A percentile compares a stretch with the other conserved stretches of the same genome.
Conservation (phyloP, 2,329 filamentous ascomycete genomes). For the Talaromyces amestolkiae region DNA sequence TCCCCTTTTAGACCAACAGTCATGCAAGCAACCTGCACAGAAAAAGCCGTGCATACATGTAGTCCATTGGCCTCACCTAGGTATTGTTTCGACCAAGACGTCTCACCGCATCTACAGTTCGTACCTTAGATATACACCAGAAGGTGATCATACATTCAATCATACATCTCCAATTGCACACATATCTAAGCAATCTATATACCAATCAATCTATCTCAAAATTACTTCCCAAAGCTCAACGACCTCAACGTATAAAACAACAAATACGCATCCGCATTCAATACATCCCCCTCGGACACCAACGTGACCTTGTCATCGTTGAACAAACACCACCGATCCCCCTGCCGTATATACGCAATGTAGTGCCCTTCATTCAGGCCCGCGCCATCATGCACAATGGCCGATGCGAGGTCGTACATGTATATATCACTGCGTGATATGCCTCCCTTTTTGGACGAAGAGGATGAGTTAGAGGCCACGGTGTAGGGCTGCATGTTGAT, state of each 20-base stretch:
- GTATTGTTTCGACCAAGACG: too few relatives aligned
- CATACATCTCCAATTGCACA: background rate
- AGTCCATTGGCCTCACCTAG: too few relatives aligned
- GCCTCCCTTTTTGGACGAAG: slow-evolving; percentile 42
- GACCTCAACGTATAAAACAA: slow-evolving; percentile 67
- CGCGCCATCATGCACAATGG: slow-evolving; percentile 85
- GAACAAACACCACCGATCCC: slow-evolving; percentile 90
- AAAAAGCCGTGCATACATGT: too few relatives aligned
- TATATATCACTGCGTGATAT: slow-evolving; percentile 51
- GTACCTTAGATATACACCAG: background rate
- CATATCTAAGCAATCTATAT: background rate
- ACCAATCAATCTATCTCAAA: background rate
- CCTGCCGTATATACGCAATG: slow-evolving; percentile 80
- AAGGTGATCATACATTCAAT: background rate
- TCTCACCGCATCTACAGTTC: too few relatives aligned
- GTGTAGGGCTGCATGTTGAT: slow-evolving; percentile 92
- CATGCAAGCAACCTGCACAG: too few relatives aligned
- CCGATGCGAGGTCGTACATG: slow-evolving; percentile 81
- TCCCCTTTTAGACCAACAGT: too few relatives aligned
- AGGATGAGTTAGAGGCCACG: slow-evolving; percentile 42
- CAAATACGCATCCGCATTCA: slow-evolving; percentile 82
- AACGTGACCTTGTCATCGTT: slow-evolving; percentile 91
- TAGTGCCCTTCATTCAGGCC: slow-evolving; percentile 90
- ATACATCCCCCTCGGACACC: slow-evolving; percentile 78
- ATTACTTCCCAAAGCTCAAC: slow-evolving; percentile 22